Conservation (phyloP, 345 rosid genomes). For the Eucalyptus coolabah region DNA sequence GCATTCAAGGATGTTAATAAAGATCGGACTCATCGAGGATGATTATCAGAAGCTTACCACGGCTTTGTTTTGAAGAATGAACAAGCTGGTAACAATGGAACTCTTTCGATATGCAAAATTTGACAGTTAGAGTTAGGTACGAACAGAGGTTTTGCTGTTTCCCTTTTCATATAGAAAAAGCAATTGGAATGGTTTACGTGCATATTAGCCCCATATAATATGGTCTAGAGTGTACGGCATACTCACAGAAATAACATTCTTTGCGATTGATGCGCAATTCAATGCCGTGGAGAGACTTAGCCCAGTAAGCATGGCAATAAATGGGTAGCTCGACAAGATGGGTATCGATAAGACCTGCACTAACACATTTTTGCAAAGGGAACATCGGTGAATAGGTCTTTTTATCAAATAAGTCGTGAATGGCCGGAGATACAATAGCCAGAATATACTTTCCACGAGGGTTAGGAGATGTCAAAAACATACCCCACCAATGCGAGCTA, state of each 20-base stretch:
- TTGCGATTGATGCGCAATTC: constrained; percentile 52
- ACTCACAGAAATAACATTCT: constrained; percentile 61
- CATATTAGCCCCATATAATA: neutral
- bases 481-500: constrained; percentile 62
- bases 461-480: neutral
- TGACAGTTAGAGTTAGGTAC: neutral
- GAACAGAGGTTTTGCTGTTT: neutral
- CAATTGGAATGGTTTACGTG: neutral
- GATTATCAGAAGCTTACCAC: constrained; percentile 18
- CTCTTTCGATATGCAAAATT: neutral
- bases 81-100: constrained; percentile 17
- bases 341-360: constrained; percentile 46
- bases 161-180: neutral
- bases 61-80: constrained; percentile 37
- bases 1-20: neutral
- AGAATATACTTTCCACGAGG: neutral
- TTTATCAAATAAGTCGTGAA: neutral
- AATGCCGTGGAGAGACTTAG: constrained; percentile 30
- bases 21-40: neutral
- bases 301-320: constrained; percentile 61
- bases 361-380: neutral
- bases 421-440: neutral
- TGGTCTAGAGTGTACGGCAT: neutral
- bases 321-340: constrained; percentile 48
- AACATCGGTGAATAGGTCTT: neutral